Evolutionary conservation across 2,329 filamentous ascomycete species (phyloP), one percentile per base, ranked within the genome.

Genomic region (Xylaria sp.): DNA sequence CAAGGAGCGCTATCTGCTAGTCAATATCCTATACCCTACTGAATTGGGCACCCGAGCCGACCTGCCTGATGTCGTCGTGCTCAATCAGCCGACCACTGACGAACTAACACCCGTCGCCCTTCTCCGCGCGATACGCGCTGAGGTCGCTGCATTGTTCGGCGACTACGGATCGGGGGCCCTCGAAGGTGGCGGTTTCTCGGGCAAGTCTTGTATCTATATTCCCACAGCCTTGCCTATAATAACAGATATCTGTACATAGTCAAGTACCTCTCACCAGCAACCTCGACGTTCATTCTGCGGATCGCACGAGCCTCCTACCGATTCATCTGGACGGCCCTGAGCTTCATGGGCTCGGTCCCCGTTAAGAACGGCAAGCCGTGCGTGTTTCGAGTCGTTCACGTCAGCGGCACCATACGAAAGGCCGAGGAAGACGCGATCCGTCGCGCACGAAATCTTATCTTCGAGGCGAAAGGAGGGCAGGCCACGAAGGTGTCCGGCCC

Each of bases 1-100:
- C 73, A 99, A 99, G 81, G 92, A 97, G 80, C 91, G 96, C 75
- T 99, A 99, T 80, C 87, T 99, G 20, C 89, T 98, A n/a, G 89
- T 98, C 70, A 93, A 97, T 78, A 94, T 98, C 72, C 85, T 98
- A 55, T 97, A 97, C 76, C 93, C 94, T 0, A 85, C 89, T 7
- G 82, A 87, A 13, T 70, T 83, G 10, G 70, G 76, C 55, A 72
- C 74, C 68, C 80, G 78, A 65, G 58, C 77, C 39, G 78, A 81
- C 73, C 73, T 85, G 76, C 79, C 91, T 77, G 79, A 88, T 82
- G 84, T 92, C 66, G 82, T 98, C 32, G 84, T 90, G 62, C 91
- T 97, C 80, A 91, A 94, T 78, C 89, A 91, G 58, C 94, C 95
- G 0, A 97, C 92, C 3, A 87, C 90, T 1, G 88, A 92, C 76